Evolutionary conservation across 2,329 filamentous ascomycete species (phyloP).

Genomic region (Penicillium sp.): DNA sequence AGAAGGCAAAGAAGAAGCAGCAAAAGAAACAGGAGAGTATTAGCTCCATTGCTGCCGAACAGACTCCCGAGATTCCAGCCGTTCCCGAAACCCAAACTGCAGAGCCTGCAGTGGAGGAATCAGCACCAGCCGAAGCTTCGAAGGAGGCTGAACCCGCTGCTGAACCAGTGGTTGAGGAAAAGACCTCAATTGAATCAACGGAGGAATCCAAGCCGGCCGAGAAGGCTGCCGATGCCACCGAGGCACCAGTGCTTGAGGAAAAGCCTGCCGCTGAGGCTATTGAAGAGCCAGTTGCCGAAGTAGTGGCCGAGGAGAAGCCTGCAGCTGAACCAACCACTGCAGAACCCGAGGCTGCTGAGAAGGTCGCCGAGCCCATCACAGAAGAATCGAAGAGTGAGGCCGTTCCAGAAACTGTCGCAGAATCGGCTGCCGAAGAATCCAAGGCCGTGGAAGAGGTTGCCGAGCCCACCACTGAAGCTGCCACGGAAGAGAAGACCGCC

Average conservation of each 20-base stretch:
- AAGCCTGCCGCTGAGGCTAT: slow-evolving; percentile 11
- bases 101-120: slow-evolving; percentile 12
- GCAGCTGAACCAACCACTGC: not conserved
- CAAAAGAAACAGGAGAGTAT: slow-evolving; percentile 22
- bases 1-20: slow-evolving; percentile 25
- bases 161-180: slow-evolving; percentile 6
- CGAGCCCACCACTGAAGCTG: slow-evolving; percentile 3
- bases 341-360: slow-evolving; percentile 10
- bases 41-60: slow-evolving; percentile 10
- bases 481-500: not conserved
- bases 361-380: slow-evolving; percentile 9
- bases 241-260: slow-evolving; percentile 2
- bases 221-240: not conserved
- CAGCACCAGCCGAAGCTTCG: slow-evolving; percentile 6
- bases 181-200: slow-evolving; percentile 11
- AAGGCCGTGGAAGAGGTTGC: not conserved
- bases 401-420: slow-evolving; percentile 6
- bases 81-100: slow-evolving; percentile 12
- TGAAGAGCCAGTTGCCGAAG: not conserved
- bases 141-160: slow-evolving; percentile 4
- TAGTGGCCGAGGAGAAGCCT: slow-evolving; percentile 8
- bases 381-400: slow-evolving; percentile 8
- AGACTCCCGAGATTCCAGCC: slow-evolving; percentile 9
- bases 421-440: slow-evolving; percentile 6
- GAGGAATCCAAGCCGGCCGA: slow-evolving; percentile 15